Conservation (phyloP, 805 yeast species). For the Millerago galiae region DNA sequence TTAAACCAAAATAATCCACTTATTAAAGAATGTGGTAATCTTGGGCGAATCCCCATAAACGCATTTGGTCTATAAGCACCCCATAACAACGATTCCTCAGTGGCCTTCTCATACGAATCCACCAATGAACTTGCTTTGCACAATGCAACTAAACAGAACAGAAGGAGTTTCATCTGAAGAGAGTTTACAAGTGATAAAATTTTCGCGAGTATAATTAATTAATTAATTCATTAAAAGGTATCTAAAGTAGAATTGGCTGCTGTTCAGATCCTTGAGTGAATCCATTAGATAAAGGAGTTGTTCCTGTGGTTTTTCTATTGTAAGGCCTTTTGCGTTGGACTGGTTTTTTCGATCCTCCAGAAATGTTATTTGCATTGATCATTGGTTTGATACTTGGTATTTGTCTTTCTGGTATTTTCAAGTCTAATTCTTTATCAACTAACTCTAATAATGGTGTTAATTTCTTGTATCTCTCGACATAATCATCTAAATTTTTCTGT, state of each 20-base stretch:
- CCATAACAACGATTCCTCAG: conserved; percentile 63
- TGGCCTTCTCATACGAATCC: conserved; percentile 26
- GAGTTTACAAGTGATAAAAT: no score
- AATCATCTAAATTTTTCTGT: conserved; percentile 36
- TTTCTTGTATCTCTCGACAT: conserved; percentile 39
- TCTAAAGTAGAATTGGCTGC: conserved; percentile 9
- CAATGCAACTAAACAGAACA: not conserved
- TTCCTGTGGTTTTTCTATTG: conserved; percentile 12
- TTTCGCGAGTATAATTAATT: no score
- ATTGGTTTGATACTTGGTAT: conserved; percentile 61
- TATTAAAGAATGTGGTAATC: conserved; percentile 66
- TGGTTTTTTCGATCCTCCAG: conserved; percentile 10
- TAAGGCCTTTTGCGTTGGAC: conserved; percentile 14
- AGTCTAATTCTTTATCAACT: conserved; percentile 42
- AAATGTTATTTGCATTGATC: not conserved
- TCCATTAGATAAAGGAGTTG: not conserved
- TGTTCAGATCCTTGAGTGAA: not conserved
- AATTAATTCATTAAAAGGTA: not conserved
- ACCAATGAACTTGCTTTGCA: conserved; percentile 4
- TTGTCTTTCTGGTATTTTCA: conserved; percentile 53
- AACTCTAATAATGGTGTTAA: conserved; percentile 41
- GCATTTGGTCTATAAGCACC: conserved; percentile 88
- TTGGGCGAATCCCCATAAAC: conserved; percentile 81
- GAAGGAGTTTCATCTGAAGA: not conserved
- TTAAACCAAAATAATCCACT: conserved; percentile 89